Conservation (phyloP, 1,139 yeast genomes). For the Taphrina communis region DNA sequence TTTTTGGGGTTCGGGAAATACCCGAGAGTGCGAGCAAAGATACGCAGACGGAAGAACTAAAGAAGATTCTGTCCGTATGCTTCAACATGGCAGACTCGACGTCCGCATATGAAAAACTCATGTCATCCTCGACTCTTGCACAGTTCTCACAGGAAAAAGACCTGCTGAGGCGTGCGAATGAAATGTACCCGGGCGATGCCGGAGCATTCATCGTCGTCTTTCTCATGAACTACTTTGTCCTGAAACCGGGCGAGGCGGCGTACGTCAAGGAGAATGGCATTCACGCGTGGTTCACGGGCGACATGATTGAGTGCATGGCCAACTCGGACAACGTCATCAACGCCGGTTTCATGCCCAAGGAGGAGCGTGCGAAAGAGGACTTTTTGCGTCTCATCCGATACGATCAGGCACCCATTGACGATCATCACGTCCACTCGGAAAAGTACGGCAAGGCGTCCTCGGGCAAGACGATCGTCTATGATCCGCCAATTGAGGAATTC, state of each 20-base stretch:
- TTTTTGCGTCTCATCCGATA: conserved; percentile 20
- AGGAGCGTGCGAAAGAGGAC: conserved; percentile 20
- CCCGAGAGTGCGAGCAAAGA: conserved; percentile 51
- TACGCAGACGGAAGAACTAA: conserved; percentile 8
- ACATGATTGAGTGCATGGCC: conserved; percentile 98
- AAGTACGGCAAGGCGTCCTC: conserved; percentile 45
- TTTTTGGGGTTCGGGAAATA: conserved; percentile 65
- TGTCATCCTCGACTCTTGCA: conserved; percentile 4
- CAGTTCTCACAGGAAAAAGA: conserved; percentile 49
- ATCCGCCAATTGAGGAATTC: conserved; percentile 97
- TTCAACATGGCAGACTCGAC: conserved; percentile 31
- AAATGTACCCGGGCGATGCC: conserved; percentile 89
- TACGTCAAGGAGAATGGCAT: conserved; percentile 96
- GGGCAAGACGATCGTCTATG: conserved; percentile 65
- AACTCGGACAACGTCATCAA: conserved; percentile 97
- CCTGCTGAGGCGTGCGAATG: conserved; percentile 73
- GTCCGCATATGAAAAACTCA: conserved; percentile 10
- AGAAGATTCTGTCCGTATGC: conserved; percentile 12
- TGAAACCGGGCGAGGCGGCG: conserved; percentile 94
- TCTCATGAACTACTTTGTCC: conserved; percentile 75
- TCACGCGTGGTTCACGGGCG: conserved; percentile 95
- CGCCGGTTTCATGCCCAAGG: conserved; percentile 96
- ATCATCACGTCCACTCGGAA: conserved; percentile 20
- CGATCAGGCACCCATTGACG: conserved; percentile 25
- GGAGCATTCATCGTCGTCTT: conserved; percentile 92